These are phyloP conservation scores for Aspergillus brasiliensis DNA, from an alignment of 2,329 filamentous ascomycete species.

Conservation along the genomic window DNA sequence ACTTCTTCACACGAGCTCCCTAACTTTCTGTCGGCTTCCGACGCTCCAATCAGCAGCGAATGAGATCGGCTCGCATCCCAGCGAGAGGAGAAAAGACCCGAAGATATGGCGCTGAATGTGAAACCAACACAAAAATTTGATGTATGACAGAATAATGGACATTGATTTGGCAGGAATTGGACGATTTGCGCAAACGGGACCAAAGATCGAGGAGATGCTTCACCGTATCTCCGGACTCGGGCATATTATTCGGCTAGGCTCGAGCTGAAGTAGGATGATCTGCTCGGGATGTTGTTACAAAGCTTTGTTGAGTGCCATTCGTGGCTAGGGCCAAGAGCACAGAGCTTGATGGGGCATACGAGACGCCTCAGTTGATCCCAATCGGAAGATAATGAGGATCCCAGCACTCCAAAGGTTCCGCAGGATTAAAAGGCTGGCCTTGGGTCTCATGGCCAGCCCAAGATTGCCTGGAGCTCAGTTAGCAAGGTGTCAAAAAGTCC, in stretches of 20 bases:
- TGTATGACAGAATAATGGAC: conserved; percentile 25
- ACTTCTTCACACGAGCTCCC: conserved; percentile 20
- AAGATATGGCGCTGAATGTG: conserved; percentile 26
- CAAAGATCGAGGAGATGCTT: conserved; percentile 16
- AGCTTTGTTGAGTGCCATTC: conserved; percentile 10
- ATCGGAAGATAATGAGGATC: not conserved
- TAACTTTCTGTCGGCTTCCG: conserved; percentile 15
- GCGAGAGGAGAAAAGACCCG: conserved; percentile 21
- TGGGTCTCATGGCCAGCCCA: not conserved
- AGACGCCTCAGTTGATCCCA: not conserved
- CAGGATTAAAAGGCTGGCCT: not conserved
- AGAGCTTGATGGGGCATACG: not conserved
- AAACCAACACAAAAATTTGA: conserved; percentile 21
- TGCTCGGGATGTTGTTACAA: conserved; percentile 25
- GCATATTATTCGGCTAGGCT: conserved; percentile 16
- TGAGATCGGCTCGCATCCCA: conserved; percentile 23
- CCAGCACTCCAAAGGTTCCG: not conserved
- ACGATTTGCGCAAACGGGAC: conserved; percentile 25
- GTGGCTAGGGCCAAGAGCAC: not conserved
- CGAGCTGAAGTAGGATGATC: conserved; percentile 25
- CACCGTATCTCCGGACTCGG: conserved; percentile 21
- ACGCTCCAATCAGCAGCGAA: conserved; percentile 18
- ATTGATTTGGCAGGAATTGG: conserved; percentile 14
- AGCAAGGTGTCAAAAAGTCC: not conserved
- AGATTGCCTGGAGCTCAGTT: not conserved